Conservation (phyloP, 2,329 filamentous ascomycete species). For the Apiospora aurea region DNA sequence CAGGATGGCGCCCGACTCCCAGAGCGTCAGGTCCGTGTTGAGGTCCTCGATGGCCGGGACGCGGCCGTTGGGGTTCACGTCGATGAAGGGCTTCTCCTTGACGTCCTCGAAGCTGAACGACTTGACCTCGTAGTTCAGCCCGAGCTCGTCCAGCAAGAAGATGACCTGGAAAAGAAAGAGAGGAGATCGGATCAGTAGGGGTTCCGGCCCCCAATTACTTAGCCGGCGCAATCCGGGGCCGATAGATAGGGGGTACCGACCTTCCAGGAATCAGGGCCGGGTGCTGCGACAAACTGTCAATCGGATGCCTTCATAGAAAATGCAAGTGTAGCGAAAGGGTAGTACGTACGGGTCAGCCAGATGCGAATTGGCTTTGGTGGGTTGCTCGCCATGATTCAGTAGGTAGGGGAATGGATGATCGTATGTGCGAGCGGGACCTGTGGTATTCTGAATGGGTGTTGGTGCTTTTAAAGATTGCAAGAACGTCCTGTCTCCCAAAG, state of each 20-base stretch:
- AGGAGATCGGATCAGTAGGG: neutral
- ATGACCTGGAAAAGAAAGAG: slow-evolving; percentile 31
- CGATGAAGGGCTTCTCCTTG: slow-evolving; percentile 42
- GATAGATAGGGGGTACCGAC: neutral
- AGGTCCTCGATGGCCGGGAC: slow-evolving; percentile 26
- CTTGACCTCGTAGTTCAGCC: slow-evolving; percentile 38
- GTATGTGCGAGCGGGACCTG: neutral
- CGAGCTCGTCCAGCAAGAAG: slow-evolving; percentile 41
- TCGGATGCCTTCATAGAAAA: neutral
- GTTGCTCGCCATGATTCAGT: neutral
- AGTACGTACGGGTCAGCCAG: neutral
- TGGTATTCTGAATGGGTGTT: neutral
- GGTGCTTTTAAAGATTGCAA: neutral
- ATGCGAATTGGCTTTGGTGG: neutral
- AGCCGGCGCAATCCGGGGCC: neutral
- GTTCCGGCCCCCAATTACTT: neutral
- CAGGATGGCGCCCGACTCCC: slow-evolving; percentile 28
- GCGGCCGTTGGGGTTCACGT: slow-evolving; percentile 28
- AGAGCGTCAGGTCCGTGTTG: slow-evolving; percentile 27
- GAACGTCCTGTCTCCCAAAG: neutral
- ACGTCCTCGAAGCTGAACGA: slow-evolving; percentile 32
- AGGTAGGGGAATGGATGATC: neutral
- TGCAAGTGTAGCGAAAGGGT: neutral
- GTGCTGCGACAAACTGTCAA: neutral
- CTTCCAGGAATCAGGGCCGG: neutral